Conservation (phyloP, 208 protist genomes). For the Wallacemonas rigidus region DNA sequence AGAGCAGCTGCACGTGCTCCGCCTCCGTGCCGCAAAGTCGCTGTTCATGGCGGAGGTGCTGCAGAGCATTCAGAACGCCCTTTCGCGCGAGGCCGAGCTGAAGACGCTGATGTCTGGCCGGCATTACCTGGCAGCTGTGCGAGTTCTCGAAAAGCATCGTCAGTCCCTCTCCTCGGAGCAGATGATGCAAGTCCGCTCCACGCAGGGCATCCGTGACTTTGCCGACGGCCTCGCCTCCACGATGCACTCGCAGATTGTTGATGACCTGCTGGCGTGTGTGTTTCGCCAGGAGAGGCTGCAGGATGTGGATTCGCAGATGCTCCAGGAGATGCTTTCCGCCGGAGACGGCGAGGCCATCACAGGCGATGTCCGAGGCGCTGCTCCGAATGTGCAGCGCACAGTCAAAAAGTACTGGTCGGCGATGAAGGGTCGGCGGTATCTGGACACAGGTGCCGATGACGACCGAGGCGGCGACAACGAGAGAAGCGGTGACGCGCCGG, state of each 20-base stretch:
- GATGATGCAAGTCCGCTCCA: conserved; percentile 53
- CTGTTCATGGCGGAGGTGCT: conserved; percentile 72
- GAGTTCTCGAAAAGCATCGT: conserved; percentile 46
- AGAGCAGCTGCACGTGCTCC: conserved; percentile 71
- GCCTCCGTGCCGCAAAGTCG: conserved; percentile 70
- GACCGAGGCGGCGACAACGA: neutral
- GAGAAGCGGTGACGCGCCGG: neutral
- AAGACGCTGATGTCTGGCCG: conserved; percentile 38
- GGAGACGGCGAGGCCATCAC: conserved; percentile 30
- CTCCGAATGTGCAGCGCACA: conserved; percentile 39
- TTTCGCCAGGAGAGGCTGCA: conserved; percentile 71
- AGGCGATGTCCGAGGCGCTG: conserved; percentile 22
- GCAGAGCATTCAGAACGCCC: conserved; percentile 47
- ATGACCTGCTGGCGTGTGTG: conserved; percentile 74
- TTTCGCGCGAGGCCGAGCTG: conserved; percentile 60
- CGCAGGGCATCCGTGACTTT: conserved; percentile 55
- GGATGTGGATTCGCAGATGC: conserved; percentile 59
- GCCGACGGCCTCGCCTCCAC: conserved; percentile 51
- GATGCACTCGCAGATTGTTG: conserved; percentile 64
- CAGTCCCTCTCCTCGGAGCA: conserved; percentile 38
- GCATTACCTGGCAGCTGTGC: conserved; percentile 74
- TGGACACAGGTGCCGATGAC: neutral
- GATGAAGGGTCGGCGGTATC: conserved; percentile 1
- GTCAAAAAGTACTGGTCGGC: conserved; percentile 40
- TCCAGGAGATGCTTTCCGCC: conserved; percentile 51